Evolutionary conservation across 2,329 filamentous ascomycete genomes (phyloP), one percentile per base, ranked within the genome.

Genomic region (Trichoderma cornu-damae): DNA sequence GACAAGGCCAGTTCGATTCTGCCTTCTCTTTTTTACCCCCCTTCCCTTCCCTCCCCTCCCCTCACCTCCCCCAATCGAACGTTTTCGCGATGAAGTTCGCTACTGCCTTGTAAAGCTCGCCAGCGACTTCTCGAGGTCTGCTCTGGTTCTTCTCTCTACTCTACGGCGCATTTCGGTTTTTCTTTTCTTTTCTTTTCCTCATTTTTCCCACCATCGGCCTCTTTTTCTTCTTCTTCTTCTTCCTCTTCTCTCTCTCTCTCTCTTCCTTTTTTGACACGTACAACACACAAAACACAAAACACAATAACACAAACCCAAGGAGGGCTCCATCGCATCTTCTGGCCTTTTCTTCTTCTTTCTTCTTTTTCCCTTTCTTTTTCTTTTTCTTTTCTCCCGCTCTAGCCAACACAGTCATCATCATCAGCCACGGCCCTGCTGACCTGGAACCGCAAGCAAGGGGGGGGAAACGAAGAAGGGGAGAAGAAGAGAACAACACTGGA

Each of bases 51-150:
- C n/a, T n/a, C n/a, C n/a, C n/a, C n/a, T n/a, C n/a, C n/a, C n/a
- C n/a, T n/a, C n/a, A n/a, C n/a, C n/a, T n/a, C n/a, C 70, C 68
- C 70, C 68, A 56, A 68, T 77, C 76, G 77, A 75, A 80, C 77
- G 73, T 70, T n/a, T n/a, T n/a, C 75, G 75, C 75, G 70, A 81
- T 83, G 78, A 72, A 71, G 70, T 79, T 79, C 76, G 76, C 75
- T 70, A 76, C 67, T 68, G 72, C 72, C 73, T 73, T 80, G 70
- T 82, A 76, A 76, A 76, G 62, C 65, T 69, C 71, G 65, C 73
- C 75, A 76, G 75, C 79, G 77, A 78, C 78, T 79, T n/a, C 72
- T 72, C 69, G 75, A 75, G 80, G 79, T 81, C 78, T 79, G 79
- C 79, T 80, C 67, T 67, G 70, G 71, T 67, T 59, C 67, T n/a